These are phyloP conservation scores for Wallacemonas sp. DNA, from an alignment of 208 protist genomes.

Conservation along the genomic window DNA sequence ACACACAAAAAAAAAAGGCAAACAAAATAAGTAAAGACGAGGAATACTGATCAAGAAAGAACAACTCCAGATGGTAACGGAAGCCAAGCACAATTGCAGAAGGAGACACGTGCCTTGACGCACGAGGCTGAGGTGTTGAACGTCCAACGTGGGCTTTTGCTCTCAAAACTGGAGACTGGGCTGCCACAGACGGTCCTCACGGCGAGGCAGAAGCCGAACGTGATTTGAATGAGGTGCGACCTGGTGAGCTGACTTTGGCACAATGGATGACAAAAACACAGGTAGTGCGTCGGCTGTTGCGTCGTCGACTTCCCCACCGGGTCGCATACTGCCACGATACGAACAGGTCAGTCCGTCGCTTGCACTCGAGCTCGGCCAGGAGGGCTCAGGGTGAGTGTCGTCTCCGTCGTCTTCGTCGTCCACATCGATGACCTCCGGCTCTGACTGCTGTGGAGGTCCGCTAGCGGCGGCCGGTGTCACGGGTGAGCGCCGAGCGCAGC, in stretches of 20 bases:
- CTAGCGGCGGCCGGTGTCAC: no score
- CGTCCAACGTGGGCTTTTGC: background rate
- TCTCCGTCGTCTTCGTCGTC: conserved; percentile 17
- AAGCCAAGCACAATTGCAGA: no score
- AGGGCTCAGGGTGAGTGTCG: background rate
- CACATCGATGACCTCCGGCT: conserved; percentile 6
- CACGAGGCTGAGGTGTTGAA: no score
- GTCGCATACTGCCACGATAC: no score
- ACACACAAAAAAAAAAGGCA: no score
- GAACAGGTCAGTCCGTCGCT: no score
- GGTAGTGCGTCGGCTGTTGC: background rate
- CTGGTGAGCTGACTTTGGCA: background rate
- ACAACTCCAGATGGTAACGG: no score
- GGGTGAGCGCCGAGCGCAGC: no score
- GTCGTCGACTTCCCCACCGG: background rate
- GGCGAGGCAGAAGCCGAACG: conserved; percentile 65
- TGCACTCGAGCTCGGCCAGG: no score
- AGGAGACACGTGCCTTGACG: no score
- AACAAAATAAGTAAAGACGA: background rate
- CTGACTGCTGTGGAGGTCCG: no score
- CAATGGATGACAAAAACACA: conserved; percentile 6
- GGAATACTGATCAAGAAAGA: background rate
- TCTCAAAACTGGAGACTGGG: conserved; percentile 51
- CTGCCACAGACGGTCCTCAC: conserved; percentile 76
- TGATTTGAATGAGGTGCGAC: conserved; percentile 13